phyloP scores from a whole-genome alignment of 306 rosid genomes.

The Castanopsis chinensis region DNA sequence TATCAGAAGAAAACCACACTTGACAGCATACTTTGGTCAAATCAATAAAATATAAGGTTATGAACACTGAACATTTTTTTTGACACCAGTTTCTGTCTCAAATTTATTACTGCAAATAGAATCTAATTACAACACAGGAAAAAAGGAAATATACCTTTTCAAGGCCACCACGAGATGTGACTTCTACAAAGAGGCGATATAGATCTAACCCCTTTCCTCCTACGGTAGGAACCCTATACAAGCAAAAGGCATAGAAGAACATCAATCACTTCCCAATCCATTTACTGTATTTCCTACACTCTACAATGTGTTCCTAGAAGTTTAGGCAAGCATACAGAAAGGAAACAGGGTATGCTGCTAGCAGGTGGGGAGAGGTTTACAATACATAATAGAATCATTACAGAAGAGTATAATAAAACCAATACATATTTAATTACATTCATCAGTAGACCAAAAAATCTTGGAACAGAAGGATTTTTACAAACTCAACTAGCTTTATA shows the following conservation, averaged over 20 bases:
- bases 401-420: not conserved
- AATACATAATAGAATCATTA: not conserved
- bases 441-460: not conserved
- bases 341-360: slow-evolving; percentile 1
- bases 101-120: not conserved
- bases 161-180: slow-evolving; percentile 77
- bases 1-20: not conserved
- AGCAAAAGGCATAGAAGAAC: slow-evolving; percentile 16
- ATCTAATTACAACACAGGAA: not conserved
- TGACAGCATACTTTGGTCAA: not conserved
- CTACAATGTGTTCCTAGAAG: slow-evolving; percentile 11
- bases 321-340: slow-evolving; percentile 1
- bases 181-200: slow-evolving; percentile 71
- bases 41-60: not conserved
- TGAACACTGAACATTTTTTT: slow-evolving; percentile 15
- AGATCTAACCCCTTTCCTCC: slow-evolving; percentile 82
- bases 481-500: not conserved
- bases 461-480: not conserved
- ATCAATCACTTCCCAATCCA: slow-evolving; percentile 3
- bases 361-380: not conserved
- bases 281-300: slow-evolving; percentile 9
- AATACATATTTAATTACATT: not conserved
- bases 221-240: slow-evolving; percentile 59
- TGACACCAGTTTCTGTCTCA: slow-evolving; percentile 1
- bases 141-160: slow-evolving; percentile 56